Evolutionary conservation across 306 rosid species (phyloP).

Genomic region (Cucumis melo): DNA sequence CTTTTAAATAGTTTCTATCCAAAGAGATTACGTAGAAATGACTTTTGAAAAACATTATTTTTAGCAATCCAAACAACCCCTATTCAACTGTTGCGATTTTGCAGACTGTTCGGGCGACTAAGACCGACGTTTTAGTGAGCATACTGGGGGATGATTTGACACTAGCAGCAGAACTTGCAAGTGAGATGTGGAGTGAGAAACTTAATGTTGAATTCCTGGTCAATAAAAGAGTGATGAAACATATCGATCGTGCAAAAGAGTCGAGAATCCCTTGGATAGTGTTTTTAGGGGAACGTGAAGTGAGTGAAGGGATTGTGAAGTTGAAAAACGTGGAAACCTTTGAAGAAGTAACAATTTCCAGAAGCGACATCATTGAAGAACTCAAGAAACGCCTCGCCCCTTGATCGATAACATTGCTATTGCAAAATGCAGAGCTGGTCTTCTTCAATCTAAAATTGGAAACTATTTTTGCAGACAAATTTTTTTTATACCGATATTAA

Average conservation of each 20-base stretch:
- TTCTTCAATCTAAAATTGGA: background rate
- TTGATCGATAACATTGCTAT: background rate
- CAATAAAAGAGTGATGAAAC: conserved; percentile 46
- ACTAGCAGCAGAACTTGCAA: conserved; percentile 53
- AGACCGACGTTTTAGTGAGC: conserved; percentile 79
- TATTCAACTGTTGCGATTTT: background rate
- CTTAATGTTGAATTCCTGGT: conserved; percentile 54
- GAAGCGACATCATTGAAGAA: conserved; percentile 51
- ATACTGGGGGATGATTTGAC: conserved; percentile 52
- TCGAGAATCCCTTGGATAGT: conserved; percentile 84
- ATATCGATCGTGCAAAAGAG: conserved; percentile 60
- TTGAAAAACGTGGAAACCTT: conserved; percentile 36
- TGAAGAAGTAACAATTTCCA: conserved; percentile 23
- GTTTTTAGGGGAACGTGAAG: conserved; percentile 56
- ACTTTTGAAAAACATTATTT: too few relatives aligned
- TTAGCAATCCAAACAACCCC: too few relatives aligned
- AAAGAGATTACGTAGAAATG: too few relatives aligned
- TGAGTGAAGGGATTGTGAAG: conserved; percentile 46
- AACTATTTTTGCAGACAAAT: background rate
- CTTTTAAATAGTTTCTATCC: too few relatives aligned
- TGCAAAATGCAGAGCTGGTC: background rate
- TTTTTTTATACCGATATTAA: background rate
- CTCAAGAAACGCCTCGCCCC: conserved; percentile 32
- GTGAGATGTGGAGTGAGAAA: conserved; percentile 60
- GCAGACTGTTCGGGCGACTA: conserved; percentile 63